Percentiles rank a stretch among this genome's conserved stretches.
These are phyloP conservation scores for Saccharomyces hybrid DNA, from an alignment of 1,139 yeast genomes.

Conservation along the genomic window DNA sequence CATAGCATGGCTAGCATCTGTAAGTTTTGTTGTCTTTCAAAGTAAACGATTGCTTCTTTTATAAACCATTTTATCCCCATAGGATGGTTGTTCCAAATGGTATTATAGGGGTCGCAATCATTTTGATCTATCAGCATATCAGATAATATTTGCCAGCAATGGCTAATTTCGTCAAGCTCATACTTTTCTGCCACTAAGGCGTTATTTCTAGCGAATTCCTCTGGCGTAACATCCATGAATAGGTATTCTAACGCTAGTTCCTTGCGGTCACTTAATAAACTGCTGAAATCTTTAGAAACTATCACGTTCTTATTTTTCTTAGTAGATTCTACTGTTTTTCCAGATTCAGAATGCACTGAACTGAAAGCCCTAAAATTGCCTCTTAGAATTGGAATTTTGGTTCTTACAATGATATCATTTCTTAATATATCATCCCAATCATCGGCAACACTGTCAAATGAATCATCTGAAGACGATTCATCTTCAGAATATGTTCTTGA, in stretches of 20 bases:
- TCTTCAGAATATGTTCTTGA: constrained; percentile 14
- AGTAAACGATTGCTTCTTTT: constrained; percentile 54
- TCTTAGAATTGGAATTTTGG: constrained; percentile 30
- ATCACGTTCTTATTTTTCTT: constrained; percentile 44
- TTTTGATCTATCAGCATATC: constrained; percentile 26
- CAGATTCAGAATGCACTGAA: constrained; percentile 25
- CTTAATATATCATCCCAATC: constrained; percentile 38
- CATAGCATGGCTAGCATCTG: constrained; percentile 91
- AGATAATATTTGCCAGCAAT: constrained; percentile 67
- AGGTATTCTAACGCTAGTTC: constrained; percentile 73
- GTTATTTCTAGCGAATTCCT: constrained; percentile 59
- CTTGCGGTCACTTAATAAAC: constrained; percentile 67
- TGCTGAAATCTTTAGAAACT: constrained; percentile 55
- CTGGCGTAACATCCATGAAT: constrained; percentile 60
- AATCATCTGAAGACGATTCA: constrained; percentile 34
- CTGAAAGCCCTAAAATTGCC: constrained; percentile 22
- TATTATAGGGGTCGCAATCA: constrained; percentile 30
- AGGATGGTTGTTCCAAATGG: constrained; percentile 78
- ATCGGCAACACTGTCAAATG: constrained; percentile 32
- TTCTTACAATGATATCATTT: constrained; percentile 33
- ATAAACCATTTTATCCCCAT: constrained; percentile 74
- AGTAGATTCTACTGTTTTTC: constrained; percentile 23
- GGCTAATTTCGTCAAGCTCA: constrained; percentile 57
- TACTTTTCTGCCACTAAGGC: constrained; percentile 61
- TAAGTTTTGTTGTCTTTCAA: constrained; percentile 56